Conservation (phyloP, 352 stramenopile species). For the Elongisporangium prolatum region DNA sequence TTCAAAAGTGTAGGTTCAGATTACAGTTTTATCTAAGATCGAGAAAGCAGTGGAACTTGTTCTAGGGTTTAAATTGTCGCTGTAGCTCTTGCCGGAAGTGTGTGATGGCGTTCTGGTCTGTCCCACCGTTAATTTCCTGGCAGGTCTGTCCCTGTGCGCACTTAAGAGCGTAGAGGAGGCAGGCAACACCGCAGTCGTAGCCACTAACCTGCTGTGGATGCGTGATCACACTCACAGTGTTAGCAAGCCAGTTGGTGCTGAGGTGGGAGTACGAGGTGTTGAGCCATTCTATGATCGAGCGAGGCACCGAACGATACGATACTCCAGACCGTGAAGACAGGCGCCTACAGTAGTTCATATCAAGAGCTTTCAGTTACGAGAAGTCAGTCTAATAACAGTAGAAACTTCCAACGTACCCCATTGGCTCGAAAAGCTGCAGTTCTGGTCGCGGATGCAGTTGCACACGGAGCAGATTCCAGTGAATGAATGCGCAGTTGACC, state of each 20-base stretch:
- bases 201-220: constrained; percentile 84
- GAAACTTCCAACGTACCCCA: constrained; percentile 70
- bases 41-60: constrained; percentile 1
- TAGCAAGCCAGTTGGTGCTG: constrained; percentile 39
- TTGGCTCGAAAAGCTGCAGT: constrained; percentile 88
- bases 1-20: not conserved
- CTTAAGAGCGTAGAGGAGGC: constrained; percentile 86
- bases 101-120: constrained; percentile 71
- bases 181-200: constrained; percentile 87
- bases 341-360: constrained; percentile 18
- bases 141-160: constrained; percentile 52
- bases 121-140: constrained; percentile 56
- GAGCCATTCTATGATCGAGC: constrained; percentile 79
- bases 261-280: constrained; percentile 69
- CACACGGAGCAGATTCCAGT: constrained; percentile 88
- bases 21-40: too few relatives aligned
- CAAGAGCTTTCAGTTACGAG: constrained; percentile 1
- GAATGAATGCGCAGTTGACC: constrained; percentile 72
- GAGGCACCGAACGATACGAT: constrained; percentile 73
- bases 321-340: constrained; percentile 52
- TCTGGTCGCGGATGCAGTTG: constrained; percentile 55
- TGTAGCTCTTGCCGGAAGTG: constrained; percentile 53
- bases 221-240: constrained; percentile 71
- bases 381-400: too few relatives aligned
- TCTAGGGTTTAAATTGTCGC: constrained; percentile 20